These are phyloP conservation scores for Akanthomyces dipterigenus DNA, from an alignment of 2,329 filamentous ascomycete species.

Conservation along the genomic window DNA sequence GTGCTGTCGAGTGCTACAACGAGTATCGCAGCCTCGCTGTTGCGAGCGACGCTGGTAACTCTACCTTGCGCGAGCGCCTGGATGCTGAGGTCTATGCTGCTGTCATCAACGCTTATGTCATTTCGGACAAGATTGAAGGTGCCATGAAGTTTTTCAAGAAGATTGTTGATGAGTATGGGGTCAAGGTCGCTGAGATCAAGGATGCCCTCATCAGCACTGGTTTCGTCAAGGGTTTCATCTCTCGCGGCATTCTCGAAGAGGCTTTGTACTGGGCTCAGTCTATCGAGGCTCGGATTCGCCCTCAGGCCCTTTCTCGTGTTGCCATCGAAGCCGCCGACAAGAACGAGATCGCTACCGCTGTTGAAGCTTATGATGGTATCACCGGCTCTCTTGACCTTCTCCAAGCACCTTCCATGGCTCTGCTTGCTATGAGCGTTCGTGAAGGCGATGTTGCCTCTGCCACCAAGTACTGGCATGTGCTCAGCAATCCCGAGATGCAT, in stretches of 20 bases:
- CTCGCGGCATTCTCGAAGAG: constrained; percentile 62
- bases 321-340: constrained; percentile 74
- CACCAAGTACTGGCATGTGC: constrained; percentile 70
- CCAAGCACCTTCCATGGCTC: constrained; percentile 62
- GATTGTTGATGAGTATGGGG: constrained; percentile 58
- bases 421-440: constrained; percentile 82
- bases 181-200: constrained; percentile 56
- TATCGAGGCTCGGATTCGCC: constrained; percentile 52
- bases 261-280: constrained; percentile 67
- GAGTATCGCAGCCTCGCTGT: constrained; percentile 90
- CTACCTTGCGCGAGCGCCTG: constrained; percentile 61
- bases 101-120: constrained; percentile 83
- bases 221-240: constrained; percentile 71
- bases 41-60: constrained; percentile 67
- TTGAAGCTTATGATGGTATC: constrained; percentile 57
- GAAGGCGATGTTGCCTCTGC: constrained; percentile 72
- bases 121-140: constrained; percentile 71
- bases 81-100: constrained; percentile 85
- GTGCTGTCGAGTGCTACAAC: constrained; percentile 90
- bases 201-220: constrained; percentile 66
- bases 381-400: constrained; percentile 42
- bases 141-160: constrained; percentile 81
- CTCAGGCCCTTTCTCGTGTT: constrained; percentile 63
- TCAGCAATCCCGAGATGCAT: constrained; percentile 56
- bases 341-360: constrained; percentile 62